Percentiles rank a stretch among this genome's conserved stretches.
phyloP scores from a whole-genome alignment of 208 protist genomes.

The Acanthamoeba sp. region DNA sequence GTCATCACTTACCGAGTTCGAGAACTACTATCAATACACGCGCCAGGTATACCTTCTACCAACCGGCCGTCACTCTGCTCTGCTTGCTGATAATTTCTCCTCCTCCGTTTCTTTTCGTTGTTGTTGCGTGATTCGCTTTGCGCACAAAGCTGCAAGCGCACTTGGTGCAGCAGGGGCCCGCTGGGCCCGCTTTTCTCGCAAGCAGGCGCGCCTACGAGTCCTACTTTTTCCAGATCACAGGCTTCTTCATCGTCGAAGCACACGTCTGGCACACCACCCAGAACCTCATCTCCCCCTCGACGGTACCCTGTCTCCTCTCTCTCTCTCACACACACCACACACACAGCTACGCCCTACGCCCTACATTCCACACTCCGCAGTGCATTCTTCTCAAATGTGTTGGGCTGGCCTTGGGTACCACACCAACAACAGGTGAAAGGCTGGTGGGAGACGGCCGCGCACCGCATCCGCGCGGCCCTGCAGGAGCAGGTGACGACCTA shows the following conservation, averaged over 20 bases:
- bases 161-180: neutral
- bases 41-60: neutral
- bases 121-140: neutral
- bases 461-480: neutral
- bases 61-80: too few species aligned
- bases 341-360: too few species aligned
- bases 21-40: constrained; percentile 25
- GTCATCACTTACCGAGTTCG: neutral
- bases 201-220: constrained; percentile 9
- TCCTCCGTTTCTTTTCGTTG: neutral
- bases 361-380: too few species aligned
- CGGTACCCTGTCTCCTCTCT: too few species aligned
- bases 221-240: constrained; percentile 10
- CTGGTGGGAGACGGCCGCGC: neutral
- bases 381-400: too few species aligned
- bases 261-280: neutral
- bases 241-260: constrained; percentile 23
- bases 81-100: too few species aligned
- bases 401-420: too few species aligned
- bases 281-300: constrained; percentile 10
- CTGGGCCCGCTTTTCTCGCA: neutral
- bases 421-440: constrained; percentile 29
- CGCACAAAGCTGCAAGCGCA: constrained; percentile 12
- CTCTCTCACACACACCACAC: too few species aligned
- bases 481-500: constrained; percentile 42